These are phyloP conservation scores for Cudoniella acicularis DNA, from an alignment of 495 filamentous ascomycete species.

Conservation along the genomic window DNA sequence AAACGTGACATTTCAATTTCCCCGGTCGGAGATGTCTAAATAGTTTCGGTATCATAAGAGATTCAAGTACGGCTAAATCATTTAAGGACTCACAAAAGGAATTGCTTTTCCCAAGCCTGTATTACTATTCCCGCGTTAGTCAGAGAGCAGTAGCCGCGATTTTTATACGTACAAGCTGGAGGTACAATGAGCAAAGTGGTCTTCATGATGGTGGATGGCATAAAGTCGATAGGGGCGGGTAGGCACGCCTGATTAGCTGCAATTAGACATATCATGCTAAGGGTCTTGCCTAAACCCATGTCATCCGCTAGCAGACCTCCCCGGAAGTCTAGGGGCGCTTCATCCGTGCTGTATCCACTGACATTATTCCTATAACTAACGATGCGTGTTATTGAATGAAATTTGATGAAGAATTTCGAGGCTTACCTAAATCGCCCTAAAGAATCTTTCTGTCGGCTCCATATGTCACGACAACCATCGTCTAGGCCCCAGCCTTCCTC, in stretches of 20 bases:
- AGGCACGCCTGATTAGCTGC: constrained; percentile 24
- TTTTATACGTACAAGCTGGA: constrained; percentile 1
- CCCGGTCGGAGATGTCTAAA: constrained; percentile 55
- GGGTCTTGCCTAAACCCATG: constrained; percentile 94
- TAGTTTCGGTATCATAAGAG: not conserved
- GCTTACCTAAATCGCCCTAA: constrained; percentile 33
- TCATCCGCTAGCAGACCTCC: constrained; percentile 87
- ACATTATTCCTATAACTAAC: constrained; percentile 78
- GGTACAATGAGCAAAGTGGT: constrained; percentile 8
- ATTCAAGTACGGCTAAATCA: not conserved
- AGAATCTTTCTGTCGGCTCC: constrained; percentile 12
- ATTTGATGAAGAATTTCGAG: too few species aligned
- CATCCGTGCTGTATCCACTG: constrained; percentile 58
- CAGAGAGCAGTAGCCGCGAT: not conserved
- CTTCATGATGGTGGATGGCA: not conserved
- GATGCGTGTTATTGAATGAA: too few species aligned
- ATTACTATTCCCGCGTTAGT: constrained; percentile 12
- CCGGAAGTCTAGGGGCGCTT: constrained; percentile 62
- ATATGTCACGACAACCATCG: not conserved
- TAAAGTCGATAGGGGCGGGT: not conserved
- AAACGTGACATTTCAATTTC: constrained; percentile 62
- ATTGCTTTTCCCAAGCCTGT: constrained; percentile 6
- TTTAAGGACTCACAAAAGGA: not conserved
- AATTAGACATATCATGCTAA: constrained; percentile 80
- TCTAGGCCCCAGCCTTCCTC: constrained; percentile 44